phyloP scores from a whole-genome alignment of 1,284 basidiomycete genomes.

The Fomes fomentarius region DNA sequence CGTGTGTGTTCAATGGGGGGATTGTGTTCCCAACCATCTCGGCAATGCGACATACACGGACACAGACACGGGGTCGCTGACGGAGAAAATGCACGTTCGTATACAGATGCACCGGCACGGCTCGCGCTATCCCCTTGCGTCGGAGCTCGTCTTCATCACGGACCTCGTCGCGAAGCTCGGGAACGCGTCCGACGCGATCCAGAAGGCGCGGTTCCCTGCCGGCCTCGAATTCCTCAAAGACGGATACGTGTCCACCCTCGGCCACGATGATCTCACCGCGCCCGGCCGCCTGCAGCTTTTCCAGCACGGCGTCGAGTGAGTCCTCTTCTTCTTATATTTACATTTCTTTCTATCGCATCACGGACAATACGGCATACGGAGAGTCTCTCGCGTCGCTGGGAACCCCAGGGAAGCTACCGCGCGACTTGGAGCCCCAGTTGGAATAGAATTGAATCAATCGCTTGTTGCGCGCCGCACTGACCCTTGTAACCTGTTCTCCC shows the following conservation, averaged over 20 bases:
- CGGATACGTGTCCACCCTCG: conserved; percentile 42
- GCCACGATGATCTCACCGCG: conserved; percentile 44
- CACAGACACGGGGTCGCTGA: no score
- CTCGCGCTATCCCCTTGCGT: conserved; percentile 38
- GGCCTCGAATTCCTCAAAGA: conserved; percentile 44
- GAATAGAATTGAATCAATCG: no score
- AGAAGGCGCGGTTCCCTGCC: conserved; percentile 35
- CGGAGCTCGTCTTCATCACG: conserved; percentile 39
- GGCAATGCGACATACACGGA: no score
- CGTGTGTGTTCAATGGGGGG: no score
- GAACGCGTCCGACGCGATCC: conserved; percentile 32
- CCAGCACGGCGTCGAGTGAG: conserved; percentile 44
- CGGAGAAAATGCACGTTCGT: no score
- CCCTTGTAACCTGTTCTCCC: not conserved
- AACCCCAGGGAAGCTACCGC: no score
- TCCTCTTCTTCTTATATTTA: conserved; percentile 15
- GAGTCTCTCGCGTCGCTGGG: no score
- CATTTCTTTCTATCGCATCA: conserved; percentile 15
- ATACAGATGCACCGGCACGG: conserved; percentile 46
- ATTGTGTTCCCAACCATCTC: no score
- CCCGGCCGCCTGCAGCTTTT: conserved; percentile 46
- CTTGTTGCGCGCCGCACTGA: not conserved
- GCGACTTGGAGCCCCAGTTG: no score
- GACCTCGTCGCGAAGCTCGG: conserved; percentile 41
- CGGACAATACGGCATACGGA: no score